These are phyloP conservation scores for Hanseniaspora singularis DNA, from an alignment of 805 yeast species.

Conservation along the genomic window DNA sequence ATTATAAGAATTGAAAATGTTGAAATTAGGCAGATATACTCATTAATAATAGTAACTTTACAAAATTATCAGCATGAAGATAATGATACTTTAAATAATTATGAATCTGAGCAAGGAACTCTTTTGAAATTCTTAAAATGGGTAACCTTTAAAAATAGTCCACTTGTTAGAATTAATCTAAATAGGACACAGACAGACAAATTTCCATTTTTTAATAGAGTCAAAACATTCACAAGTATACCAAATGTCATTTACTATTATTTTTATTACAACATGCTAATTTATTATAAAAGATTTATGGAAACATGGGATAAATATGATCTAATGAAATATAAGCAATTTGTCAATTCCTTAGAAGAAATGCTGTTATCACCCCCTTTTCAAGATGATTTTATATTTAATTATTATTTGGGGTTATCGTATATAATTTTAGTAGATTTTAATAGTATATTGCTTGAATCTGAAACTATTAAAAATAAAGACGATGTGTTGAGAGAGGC, in stretches of 20 bases:
- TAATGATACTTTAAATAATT: background rate
- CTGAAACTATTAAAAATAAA: background rate
- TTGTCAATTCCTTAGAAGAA: constrained; percentile 9
- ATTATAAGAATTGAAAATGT: constrained; percentile 38
- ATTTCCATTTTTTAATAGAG: constrained; percentile 8
- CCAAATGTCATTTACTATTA: constrained; percentile 10
- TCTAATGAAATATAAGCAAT: background rate
- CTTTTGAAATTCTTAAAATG: constrained; percentile 4
- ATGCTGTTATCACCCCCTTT: constrained; percentile 13
- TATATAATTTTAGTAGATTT: constrained; percentile 11
- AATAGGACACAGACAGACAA: constrained; percentile 5
- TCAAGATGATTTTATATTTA: constrained; percentile 10
- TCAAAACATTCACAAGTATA: constrained; percentile 7
- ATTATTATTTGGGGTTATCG: constrained; percentile 7
- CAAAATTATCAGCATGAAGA: constrained; percentile 15
- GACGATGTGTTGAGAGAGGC: constrained; percentile 3
- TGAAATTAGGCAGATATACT: constrained; percentile 52
- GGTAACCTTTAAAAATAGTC: constrained; percentile 4
- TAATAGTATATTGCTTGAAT: constrained; percentile 2
- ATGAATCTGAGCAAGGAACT: background rate
- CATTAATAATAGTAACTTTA: constrained; percentile 48
- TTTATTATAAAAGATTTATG: constrained; percentile 9
- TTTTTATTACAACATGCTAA: constrained; percentile 4
- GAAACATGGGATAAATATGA: constrained; percentile 1
- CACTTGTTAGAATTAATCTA: background rate